Conservation (phyloP, 208 protist genomes). For the Paratrypanosoma confusum region DNA sequence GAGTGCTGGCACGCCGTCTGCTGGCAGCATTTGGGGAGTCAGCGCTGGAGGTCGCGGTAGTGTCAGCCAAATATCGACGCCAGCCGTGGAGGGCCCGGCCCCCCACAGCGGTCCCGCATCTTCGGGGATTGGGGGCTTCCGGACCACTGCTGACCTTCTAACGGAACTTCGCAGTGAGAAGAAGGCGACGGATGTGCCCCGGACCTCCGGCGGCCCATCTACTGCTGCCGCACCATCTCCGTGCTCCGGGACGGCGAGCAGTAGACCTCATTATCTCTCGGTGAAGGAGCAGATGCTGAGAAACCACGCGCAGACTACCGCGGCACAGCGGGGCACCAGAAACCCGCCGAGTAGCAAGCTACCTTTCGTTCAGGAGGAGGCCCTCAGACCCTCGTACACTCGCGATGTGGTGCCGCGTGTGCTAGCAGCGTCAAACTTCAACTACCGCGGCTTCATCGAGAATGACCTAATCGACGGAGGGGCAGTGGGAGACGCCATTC, state of each 20-base stretch:
- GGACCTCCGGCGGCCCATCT: not conserved
- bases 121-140: slow-evolving; percentile 8
- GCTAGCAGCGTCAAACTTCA: slow-evolving; percentile 43
- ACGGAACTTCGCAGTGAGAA: slow-evolving; percentile 34
- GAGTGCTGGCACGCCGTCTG: too few relatives aligned
- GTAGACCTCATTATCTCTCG: not conserved
- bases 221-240: not conserved
- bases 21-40: not conserved
- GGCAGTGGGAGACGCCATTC: slow-evolving; percentile 53
- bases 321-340: not conserved
- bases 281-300: slow-evolving; percentile 35
- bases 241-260: too few relatives aligned
- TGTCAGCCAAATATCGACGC: too few relatives aligned
- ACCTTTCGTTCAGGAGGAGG: slow-evolving; percentile 28
- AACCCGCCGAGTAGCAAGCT: slow-evolving; percentile 16
- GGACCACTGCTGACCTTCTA: slow-evolving; percentile 42
- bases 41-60: too few relatives aligned
- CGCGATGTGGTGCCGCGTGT: slow-evolving; percentile 32
- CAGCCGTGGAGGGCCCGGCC: too few relatives aligned
- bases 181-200: slow-evolving; percentile 19
- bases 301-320: slow-evolving; percentile 9
- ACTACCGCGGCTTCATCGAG: slow-evolving; percentile 68
- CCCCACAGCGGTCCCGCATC: too few relatives aligned
- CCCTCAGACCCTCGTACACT: slow-evolving; percentile 29
- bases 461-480: slow-evolving; percentile 30